phyloP scores from a whole-genome alignment of 2,329 filamentous ascomycete genomes.

The Scedosporium aurantiacum region DNA sequence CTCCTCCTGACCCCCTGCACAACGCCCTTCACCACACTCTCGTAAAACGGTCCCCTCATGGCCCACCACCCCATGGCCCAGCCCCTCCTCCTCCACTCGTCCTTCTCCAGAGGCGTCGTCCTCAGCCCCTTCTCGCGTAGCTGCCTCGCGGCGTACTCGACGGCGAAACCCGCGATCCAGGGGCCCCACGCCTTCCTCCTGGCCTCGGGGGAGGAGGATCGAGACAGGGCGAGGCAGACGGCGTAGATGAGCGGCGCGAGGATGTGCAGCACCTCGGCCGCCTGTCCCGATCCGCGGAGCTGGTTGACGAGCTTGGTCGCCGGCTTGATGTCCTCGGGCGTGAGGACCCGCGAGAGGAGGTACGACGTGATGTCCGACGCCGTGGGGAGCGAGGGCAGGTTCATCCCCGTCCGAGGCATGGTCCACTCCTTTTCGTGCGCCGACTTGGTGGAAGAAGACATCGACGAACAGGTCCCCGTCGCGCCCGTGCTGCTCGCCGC shows the following conservation, averaged over 20 bases:
- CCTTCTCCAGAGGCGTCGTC: constrained; percentile 77
- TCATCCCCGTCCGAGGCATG: constrained; percentile 90
- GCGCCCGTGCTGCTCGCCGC: constrained; percentile 26
- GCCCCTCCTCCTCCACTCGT: constrained; percentile 78
- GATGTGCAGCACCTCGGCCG: constrained; percentile 87
- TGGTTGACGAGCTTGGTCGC: constrained; percentile 77
- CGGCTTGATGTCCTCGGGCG: constrained; percentile 92
- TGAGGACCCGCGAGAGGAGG: constrained; percentile 79
- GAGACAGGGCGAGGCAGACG: constrained; percentile 45
- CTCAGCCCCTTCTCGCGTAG: constrained; percentile 62
- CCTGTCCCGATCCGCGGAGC: constrained; percentile 59
- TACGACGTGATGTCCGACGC: constrained; percentile 76
- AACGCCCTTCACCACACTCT: constrained; percentile 72
- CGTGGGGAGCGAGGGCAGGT: constrained; percentile 71
- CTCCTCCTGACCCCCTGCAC: constrained; percentile 63
- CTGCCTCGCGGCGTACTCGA: constrained; percentile 85
- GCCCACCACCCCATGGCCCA: constrained; percentile 93
- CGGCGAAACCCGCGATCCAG: constrained; percentile 74
- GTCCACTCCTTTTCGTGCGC: constrained; percentile 56
- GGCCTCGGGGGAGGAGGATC: constrained; percentile 7
- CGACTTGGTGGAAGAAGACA: constrained; percentile 15
- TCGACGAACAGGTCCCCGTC: constrained; percentile 18
- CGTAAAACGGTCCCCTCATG: constrained; percentile 95
- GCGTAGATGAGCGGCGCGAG: constrained; percentile 82
- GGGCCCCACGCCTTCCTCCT: constrained; percentile 72